These are phyloP conservation scores for Tagetes erecta DNA, from an alignment of 129 eudicot species.

Conservation along the genomic window DNA sequence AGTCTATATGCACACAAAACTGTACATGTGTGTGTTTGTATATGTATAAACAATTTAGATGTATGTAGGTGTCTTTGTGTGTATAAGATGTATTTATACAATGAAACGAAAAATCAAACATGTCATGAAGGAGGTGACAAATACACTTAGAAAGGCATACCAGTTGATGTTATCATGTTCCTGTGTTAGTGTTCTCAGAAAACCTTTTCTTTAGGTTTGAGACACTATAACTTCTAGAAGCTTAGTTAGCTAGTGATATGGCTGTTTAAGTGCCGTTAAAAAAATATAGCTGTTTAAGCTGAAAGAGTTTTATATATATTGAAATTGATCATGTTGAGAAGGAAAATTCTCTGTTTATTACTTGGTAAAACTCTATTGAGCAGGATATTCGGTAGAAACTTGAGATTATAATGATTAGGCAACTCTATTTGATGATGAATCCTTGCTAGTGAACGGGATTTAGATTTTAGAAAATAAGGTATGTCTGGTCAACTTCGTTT, in stretches of 20 bases:
- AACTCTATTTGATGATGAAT: not conserved
- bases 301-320: not conserved
- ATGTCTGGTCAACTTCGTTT: conserved; percentile 1
- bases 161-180: not conserved
- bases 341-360: not conserved
- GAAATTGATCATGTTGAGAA: not conserved
- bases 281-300: not conserved
- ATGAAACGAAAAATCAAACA: not conserved
- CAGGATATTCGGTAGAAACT: not conserved
- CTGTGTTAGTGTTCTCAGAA: not conserved
- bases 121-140: not conserved
- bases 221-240: not conserved
- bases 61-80: conserved; percentile 1
- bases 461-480: not conserved
- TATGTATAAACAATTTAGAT: not conserved
- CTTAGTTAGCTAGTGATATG: not conserved
- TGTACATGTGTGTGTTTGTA: not conserved
- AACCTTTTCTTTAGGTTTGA: not conserved
- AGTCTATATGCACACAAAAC: not conserved
- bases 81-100: not conserved
- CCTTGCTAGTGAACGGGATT: conserved; percentile 2
- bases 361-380: not conserved
- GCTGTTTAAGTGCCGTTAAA: not conserved
- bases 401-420: not conserved
- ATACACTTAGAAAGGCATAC: not conserved